Evolutionary conservation across 2,329 filamentous ascomycete genomes (phyloP).

Genomic region (Aureobasidium pullulans): DNA sequence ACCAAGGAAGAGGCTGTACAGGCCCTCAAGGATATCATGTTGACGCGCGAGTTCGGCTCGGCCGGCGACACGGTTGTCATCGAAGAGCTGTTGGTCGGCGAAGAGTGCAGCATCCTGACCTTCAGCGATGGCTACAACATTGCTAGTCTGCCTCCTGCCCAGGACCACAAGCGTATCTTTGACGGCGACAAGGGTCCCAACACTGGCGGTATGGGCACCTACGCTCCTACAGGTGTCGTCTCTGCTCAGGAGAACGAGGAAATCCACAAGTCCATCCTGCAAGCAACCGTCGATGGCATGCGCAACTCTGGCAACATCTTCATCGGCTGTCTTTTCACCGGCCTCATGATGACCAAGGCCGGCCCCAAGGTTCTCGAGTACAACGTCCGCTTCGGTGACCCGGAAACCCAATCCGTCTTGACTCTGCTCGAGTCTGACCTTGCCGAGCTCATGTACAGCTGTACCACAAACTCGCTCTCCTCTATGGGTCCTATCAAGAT

Average conservation of each 20-base stretch:
- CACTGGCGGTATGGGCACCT: constrained; percentile 96
- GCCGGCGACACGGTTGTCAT: constrained; percentile 91
- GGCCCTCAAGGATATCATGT: constrained; percentile 84
- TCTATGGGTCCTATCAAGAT: constrained; percentile 27
- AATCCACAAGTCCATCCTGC: constrained; percentile 75
- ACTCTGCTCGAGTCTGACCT: constrained; percentile 79
- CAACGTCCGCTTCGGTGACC: constrained; percentile 88
- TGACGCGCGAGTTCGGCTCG: constrained; percentile 74
- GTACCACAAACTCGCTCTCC: constrained; percentile 66
- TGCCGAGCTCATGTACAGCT: constrained; percentile 81
- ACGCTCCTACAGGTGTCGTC: constrained; percentile 60
- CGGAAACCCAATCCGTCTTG: constrained; percentile 81
- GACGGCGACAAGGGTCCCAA: constrained; percentile 88
- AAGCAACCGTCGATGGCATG: constrained; percentile 87
- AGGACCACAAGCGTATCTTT: constrained; percentile 93
- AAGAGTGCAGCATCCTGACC: constrained; percentile 84
- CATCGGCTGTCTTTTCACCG: constrained; percentile 73
- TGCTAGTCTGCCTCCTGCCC: constrained; percentile 76
- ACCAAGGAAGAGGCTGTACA: constrained; percentile 74
- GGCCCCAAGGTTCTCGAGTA: constrained; percentile 85
- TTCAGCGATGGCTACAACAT: constrained; percentile 88
- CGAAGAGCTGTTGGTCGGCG: constrained; percentile 84
- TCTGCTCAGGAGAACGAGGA: constrained; percentile 60
- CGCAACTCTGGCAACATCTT: constrained; percentile 65
- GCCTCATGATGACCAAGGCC: constrained; percentile 80